phyloP scores from a whole-genome alignment of 2,329 filamentous ascomycete genomes.

The Pseudogymnoascus sp. region DNA sequence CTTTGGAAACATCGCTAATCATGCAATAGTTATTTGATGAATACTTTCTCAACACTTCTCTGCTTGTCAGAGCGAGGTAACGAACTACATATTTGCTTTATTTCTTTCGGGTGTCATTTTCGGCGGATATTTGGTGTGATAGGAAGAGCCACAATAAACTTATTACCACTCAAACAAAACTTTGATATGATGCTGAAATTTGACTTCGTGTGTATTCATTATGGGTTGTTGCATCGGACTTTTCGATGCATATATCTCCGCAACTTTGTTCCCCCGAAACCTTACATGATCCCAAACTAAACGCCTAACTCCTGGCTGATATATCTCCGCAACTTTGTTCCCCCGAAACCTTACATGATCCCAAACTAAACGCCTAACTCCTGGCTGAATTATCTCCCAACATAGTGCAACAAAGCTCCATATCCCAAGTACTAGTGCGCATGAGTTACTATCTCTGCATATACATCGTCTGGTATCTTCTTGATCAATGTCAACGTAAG shows the following conservation, averaged over 20 bases:
- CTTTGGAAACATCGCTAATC: neutral
- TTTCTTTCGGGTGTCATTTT: neutral
- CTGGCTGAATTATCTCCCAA: neutral
- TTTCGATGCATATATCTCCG: neutral
- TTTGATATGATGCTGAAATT: neutral
- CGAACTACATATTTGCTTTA: neutral
- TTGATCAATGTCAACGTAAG: slow-evolving; percentile 79
- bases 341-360: neutral
- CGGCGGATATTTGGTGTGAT: neutral
- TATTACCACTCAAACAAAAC: neutral
- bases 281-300: neutral
- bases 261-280: neutral
- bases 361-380: neutral
- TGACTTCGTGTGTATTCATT: neutral
- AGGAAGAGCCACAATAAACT: neutral
- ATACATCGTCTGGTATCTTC: slow-evolving; percentile 85
- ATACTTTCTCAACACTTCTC: neutral
- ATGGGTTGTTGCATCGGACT: neutral
- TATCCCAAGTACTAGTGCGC: slow-evolving; percentile 47
- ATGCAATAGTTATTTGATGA: neutral
- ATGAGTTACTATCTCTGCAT: slow-evolving; percentile 81
- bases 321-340: neutral
- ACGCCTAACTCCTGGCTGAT: neutral
- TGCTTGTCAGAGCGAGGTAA: neutral
- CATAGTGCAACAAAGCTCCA: neutral